Base-by-base conservation (phyloP, 2,329 filamentous ascomycete species). In the Colletotrichum tropicicola region DNA sequence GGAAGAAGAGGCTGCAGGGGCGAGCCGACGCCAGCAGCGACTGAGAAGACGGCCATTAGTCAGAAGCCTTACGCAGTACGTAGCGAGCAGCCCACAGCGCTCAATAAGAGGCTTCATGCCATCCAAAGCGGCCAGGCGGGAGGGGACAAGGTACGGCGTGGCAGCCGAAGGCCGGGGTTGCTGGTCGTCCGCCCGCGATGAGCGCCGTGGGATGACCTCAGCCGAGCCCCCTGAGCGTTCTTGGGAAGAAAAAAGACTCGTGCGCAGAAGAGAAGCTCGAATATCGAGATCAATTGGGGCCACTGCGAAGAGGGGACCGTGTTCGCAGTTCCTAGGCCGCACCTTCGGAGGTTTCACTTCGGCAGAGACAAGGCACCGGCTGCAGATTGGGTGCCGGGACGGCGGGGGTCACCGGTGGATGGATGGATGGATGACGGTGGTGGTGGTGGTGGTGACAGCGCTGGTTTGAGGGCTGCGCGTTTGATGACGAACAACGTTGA, bases 331-430 rank as follows among this genome's bases (percentile, higher is more conserved):
- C 43, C 21, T 44, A 44, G 19, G 19, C 57, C 58, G 51, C 44
- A 21, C 19, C 57, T 21, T 65, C 62, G 62, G 62, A 65, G 62
- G 62, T 61, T 65, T 65, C 62, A 65, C 43, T 56, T 62, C 62
- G 62, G 62, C 44, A 65, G 49, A 61, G 57, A 49, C 37, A 65
- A 61, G 49, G 57, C 57, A 61, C 49, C 57, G 49, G 57, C 43
- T 61, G 62, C 62, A 56, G 57, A 55, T 47, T 45, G 43, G 49
- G 44, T 65, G 58, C 57, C 62, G 57, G 62, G 58, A 41, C 57
- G 44, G 62, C 44, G 37, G 61, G 54, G 48, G 44, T 44, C 58
- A 21, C 21, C 51, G 57, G 32, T 49, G 44, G 35, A 35, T 8
- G n/a, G n/a, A n/a, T 64, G 48, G 41, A 47, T 53, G 48, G 25